Conservation (phyloP, 2,329 filamentous ascomycete genomes). For the Xenoacremonium recifei region DNA sequence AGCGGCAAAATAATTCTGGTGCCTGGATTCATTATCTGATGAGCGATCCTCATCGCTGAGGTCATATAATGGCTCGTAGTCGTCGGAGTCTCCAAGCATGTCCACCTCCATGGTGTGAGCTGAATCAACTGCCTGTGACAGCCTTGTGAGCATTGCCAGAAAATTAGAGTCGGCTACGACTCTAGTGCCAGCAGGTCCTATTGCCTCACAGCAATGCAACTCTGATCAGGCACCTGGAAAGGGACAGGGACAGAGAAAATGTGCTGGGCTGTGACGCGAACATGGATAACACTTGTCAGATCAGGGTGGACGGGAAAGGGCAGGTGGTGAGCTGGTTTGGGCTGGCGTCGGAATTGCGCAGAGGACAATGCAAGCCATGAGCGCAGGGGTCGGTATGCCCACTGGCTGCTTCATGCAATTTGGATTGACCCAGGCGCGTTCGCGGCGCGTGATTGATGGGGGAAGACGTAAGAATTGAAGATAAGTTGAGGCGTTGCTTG, state of each 20-base stretch:
- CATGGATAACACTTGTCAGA: slow-evolving; percentile 24
- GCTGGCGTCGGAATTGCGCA: too few relatives aligned
- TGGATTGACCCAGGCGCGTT: too few relatives aligned
- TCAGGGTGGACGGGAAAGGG: slow-evolving; percentile 4
- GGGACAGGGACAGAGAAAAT: slow-evolving; percentile 1
- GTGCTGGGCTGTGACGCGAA: slow-evolving; percentile 12
- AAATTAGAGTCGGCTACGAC: slow-evolving; percentile 4
- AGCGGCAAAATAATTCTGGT: slow-evolving; percentile 1
- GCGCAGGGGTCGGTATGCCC: background rate
- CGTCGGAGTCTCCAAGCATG: background rate
- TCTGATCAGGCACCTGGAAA: slow-evolving; percentile 1
- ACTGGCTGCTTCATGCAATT: slow-evolving; percentile 1
- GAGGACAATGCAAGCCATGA: slow-evolving; percentile 3
- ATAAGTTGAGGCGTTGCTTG: too few relatives aligned
- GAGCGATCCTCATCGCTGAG: slow-evolving; percentile 6
- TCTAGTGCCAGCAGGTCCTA: slow-evolving; percentile 8
- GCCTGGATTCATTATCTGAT: slow-evolving; percentile 8
- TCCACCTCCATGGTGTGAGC: slow-evolving; percentile 11
- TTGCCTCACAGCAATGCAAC: slow-evolving; percentile 9
- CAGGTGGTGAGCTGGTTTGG: slow-evolving; percentile 4
- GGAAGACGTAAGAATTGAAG: too few relatives aligned
- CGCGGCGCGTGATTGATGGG: too few relatives aligned
- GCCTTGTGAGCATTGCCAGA: slow-evolving; percentile 11
- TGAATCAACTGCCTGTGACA: slow-evolving; percentile 8
- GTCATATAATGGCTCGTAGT: background rate